Evolutionary conservation across 768 basidiomycete genomes (phyloP), one percentile per base, ranked within the genome.

Genomic region (Termitomyces sp.): DNA sequence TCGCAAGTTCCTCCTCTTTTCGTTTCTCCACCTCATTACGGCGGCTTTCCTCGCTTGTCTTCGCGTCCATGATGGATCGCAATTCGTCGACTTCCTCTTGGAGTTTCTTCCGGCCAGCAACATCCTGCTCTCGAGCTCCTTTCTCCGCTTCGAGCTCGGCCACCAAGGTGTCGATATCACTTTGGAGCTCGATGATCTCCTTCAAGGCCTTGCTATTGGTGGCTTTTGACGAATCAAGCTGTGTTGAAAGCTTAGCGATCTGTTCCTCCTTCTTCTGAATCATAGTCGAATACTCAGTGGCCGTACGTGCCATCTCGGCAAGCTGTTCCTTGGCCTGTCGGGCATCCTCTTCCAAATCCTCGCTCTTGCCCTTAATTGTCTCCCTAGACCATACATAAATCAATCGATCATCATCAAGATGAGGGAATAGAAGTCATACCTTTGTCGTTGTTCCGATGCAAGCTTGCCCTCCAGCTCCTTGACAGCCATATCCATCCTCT

Each of bases 21-120:
- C 89, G 89, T 71, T 87, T 88, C 69, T 94, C 92, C 0, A 86
- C 93, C 67, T 97, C 91, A 34, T 80, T 82, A 18, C 91, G 83
- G 32, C 88, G 87, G 9, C 84, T 88, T 65, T 94, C 95, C 69
- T 98, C 95, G 26, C 86, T 87, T 0, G 87, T 82, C 70, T 94
- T 97, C 1, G 91, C 89, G 46, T 88, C 86, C 75, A 97, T 83
- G 14, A 91, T 74, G n/a, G 82, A 76, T 7, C 95, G 87, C 8
- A 98, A 78, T 60, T 92, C 89, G 65, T 96, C 95, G 12, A 97
- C 76, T 71, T 97, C 95, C 40, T 79, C 82, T 65, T 92, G 86
- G 2, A 96, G 76, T 65, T 87, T 89, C 27, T 74, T 74, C 27
- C 83, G 84, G 3, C 79, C 73, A 10, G 73, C 68, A 2, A 75